Conservation (phyloP, 2,329 filamentous ascomycete species). For the Fusarium xylarioides region DNA sequence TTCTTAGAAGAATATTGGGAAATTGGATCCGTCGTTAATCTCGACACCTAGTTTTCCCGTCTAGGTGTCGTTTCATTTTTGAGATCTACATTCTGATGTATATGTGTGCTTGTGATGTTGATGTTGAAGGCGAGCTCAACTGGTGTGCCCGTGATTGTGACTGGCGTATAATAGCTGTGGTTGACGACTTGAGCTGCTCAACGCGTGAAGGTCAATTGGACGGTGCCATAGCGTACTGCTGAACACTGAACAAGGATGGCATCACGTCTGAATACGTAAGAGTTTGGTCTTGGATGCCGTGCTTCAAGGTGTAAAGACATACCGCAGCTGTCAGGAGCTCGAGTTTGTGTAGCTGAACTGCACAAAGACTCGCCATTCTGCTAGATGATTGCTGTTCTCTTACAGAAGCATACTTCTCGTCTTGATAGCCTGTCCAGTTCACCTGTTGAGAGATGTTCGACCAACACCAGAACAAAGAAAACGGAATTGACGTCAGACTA, state of each 20-base stretch:
- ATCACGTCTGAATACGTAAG: neutral
- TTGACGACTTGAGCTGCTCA: neutral
- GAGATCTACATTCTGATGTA: constrained; percentile 62
- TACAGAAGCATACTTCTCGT: neutral
- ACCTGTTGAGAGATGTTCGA: neutral
- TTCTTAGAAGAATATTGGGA: constrained; percentile 56
- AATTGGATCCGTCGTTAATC: constrained; percentile 66
- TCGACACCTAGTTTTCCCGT: constrained; percentile 59
- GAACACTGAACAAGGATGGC: neutral
- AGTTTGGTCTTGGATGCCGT: neutral
- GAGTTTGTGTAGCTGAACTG: neutral
- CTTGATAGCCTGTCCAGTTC: too few relatives aligned
- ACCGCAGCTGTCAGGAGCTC: neutral
- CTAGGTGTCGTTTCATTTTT: constrained; percentile 66
- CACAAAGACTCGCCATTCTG: neutral
- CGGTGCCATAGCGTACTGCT: rapidly evolving
- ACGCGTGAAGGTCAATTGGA: neutral
- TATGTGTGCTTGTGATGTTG: neutral
- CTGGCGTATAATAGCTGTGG: neutral
- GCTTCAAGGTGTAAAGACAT: neutral
- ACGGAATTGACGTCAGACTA: too few relatives aligned
- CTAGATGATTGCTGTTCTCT: neutral
- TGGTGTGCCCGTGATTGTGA: neutral
- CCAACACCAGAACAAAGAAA: neutral
- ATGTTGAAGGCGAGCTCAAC: neutral